Conservation (phyloP, 2,329 filamentous ascomycete species). For the Ophiocordyceps camponoti-floridani region DNA sequence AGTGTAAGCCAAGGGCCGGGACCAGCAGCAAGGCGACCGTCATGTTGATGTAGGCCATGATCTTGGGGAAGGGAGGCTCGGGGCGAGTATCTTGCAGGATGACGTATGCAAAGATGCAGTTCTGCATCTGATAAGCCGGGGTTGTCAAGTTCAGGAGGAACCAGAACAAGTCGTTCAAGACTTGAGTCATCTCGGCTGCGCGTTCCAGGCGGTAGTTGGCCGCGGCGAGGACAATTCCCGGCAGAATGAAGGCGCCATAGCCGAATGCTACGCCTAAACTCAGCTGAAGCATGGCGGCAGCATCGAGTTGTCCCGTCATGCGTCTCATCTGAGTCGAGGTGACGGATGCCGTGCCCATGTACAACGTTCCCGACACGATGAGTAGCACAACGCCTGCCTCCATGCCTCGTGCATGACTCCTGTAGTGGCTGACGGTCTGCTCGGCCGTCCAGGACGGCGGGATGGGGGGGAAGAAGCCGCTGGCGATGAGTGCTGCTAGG, state of each 20-base stretch:
- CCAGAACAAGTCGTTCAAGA: conserved; percentile 1
- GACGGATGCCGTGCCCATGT: background rate
- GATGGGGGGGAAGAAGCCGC: conserved; percentile 1
- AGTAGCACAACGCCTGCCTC: conserved; percentile 1
- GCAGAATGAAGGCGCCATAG: background rate
- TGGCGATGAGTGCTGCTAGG: background rate
- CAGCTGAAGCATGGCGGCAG: background rate
- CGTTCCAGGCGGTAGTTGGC: background rate
- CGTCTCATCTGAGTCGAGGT: conserved; percentile 2
- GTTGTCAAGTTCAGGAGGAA: background rate
- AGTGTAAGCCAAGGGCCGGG: background rate
- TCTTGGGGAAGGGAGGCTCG: background rate
- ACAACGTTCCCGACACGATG: background rate
- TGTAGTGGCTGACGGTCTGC: conserved; percentile 1
- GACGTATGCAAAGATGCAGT: background rate
- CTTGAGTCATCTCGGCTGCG: background rate
- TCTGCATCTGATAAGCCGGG: background rate
- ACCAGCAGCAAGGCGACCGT: background rate
- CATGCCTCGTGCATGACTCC: conserved; percentile 1
- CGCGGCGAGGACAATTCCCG: background rate
- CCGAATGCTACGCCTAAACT: background rate
- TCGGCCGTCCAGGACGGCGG: conserved; percentile 1
- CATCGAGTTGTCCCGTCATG: conserved; percentile 1
- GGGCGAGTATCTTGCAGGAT: conserved; percentile 1
- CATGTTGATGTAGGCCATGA: background rate